Evolutionary conservation across 176 grass and related monocot species (phyloP).

Genomic region (Melocanna baccifera): DNA sequence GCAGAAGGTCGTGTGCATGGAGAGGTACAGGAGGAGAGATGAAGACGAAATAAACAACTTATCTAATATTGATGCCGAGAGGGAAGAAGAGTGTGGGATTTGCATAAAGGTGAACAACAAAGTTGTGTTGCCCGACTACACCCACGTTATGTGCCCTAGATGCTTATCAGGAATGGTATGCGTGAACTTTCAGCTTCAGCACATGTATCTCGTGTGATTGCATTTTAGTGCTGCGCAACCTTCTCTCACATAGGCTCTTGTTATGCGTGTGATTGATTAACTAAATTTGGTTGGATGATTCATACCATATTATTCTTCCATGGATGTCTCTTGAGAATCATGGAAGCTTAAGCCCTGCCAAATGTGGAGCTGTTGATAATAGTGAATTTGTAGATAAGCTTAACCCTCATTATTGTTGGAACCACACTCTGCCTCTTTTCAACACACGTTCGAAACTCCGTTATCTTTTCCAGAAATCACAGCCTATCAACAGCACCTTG

Average conservation of each 20-base stretch:
- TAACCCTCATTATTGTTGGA: background rate
- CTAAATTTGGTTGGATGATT: background rate
- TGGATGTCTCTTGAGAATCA: no score
- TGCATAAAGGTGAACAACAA: constrained; percentile 78
- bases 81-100: constrained; percentile 87
- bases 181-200: background rate
- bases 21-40: constrained; percentile 66
- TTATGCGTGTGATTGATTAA: background rate
- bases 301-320: background rate
- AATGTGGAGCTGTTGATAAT: constrained; percentile 1
- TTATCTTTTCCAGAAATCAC: background rate
- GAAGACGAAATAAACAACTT: constrained; percentile 38
- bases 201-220: constrained; percentile 8
- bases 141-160: constrained; percentile 64
- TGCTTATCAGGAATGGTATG: constrained; percentile 72
- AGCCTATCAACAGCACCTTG: no score
- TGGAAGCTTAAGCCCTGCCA: no score
- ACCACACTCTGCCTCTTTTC: no score
- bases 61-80: constrained; percentile 70
- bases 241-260: background rate
- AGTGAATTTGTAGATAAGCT: constrained; percentile 9
- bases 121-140: constrained; percentile 80
- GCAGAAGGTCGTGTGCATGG: constrained; percentile 56
- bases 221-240: constrained; percentile 19
- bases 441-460: no score